phyloP scores from a whole-genome alignment of 495 filamentous ascomycete genomes.

The Penicillium verhagenii region DNA sequence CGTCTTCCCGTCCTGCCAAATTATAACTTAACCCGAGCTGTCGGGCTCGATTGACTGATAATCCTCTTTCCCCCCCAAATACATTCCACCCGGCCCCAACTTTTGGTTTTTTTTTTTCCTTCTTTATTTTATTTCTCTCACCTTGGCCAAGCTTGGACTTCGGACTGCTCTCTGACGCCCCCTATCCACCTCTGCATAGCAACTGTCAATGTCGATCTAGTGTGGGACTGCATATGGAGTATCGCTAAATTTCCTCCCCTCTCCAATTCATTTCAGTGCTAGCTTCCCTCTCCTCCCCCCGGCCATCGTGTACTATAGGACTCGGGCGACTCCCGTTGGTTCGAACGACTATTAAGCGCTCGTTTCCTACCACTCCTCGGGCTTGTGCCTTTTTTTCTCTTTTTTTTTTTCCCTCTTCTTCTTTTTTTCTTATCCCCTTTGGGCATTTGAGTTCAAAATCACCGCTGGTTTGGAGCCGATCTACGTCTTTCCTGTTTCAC shows the following conservation, averaged over 20 bases:
- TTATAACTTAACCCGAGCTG: conserved; percentile 47
- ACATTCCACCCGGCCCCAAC: not conserved
- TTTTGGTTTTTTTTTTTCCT: not conserved
- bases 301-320: conserved; percentile 4
- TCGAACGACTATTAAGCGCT: conserved; percentile 1
- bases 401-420: not conserved
- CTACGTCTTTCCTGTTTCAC: not conserved
- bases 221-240: conserved; percentile 20
- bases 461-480: conserved; percentile 5
- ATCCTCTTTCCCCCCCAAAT: not conserved
- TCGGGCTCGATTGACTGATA: conserved; percentile 29
- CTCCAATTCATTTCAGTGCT: conserved; percentile 9
- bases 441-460: not conserved
- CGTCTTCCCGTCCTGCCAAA: conserved; percentile 39
- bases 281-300: too few relatives aligned
- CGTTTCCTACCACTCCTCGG: not conserved
- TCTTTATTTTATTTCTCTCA: not conserved
- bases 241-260: conserved; percentile 6
- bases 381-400: not conserved
- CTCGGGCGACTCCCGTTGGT: not conserved
- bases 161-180: not conserved
- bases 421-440: not conserved
- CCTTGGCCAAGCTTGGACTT: too few relatives aligned
- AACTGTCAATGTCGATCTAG: conserved; percentile 1
- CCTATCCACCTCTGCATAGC: not conserved